Conservation (phyloP, 2,329 filamentous ascomycete species). For the Dactylellina parvicollis region DNA sequence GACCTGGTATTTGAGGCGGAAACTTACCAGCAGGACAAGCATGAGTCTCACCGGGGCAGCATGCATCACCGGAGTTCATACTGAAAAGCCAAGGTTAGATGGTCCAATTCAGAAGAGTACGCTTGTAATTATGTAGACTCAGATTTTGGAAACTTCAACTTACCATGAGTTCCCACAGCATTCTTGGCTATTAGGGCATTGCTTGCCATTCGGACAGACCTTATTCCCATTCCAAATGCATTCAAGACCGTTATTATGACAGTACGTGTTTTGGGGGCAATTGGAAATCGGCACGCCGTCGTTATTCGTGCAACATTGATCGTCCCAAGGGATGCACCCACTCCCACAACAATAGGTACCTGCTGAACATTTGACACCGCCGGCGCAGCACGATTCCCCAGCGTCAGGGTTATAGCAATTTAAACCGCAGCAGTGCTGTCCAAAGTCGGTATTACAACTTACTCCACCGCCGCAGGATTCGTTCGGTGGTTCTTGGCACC, state of each 20-base stretch:
- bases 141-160: too few relatives aligned
- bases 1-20: not conserved
- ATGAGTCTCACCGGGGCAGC: slow-evolving; percentile 1
- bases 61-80: not conserved
- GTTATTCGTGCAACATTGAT: not conserved
- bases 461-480: not conserved
- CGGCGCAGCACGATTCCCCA: not conserved
- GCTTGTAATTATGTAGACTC: too few relatives aligned
- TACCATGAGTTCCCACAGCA: slow-evolving; percentile 5
- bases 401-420: not conserved
- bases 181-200: not conserved
- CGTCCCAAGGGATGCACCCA: not conserved
- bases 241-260: not conserved
- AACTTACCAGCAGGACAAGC: not conserved
- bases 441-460: not conserved
- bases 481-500: not conserved
- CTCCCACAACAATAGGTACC: not conserved
- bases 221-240: slow-evolving; percentile 3
- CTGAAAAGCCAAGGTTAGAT: not conserved
- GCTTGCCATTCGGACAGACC: not conserved
- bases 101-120: too few relatives aligned
- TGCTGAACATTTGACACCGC: not conserved
- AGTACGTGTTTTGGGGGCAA: not conserved
- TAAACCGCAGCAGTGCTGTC: not conserved
- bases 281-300: not conserved